Conservation (phyloP, 2,329 filamentous ascomycete species). For the Fusarium guadeloupense region DNA sequence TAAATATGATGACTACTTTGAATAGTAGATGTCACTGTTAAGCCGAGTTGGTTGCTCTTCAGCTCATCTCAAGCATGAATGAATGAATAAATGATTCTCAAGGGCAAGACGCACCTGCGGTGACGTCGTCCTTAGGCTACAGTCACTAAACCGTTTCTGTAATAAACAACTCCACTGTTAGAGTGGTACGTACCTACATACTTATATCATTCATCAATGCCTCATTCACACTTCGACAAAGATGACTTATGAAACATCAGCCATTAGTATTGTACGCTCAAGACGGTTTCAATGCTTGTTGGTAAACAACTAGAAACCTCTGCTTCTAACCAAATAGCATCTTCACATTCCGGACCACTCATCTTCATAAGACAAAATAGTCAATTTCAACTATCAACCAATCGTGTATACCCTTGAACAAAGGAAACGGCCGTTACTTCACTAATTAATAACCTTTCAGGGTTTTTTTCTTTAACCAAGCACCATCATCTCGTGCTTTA, state of each 20-base stretch:
- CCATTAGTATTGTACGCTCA: too few species aligned
- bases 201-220: neutral
- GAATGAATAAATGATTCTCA: neutral
- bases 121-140: constrained; percentile 28
- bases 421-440: constrained; percentile 29
- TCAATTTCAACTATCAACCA: constrained; percentile 37
- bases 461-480: constrained; percentile 21
- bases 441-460: constrained; percentile 25
- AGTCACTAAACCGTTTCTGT: constrained; percentile 21
- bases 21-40: neutral
- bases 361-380: neutral
- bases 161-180: neutral
- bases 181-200: neutral
- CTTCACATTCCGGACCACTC: neutral
- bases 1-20: neutral
- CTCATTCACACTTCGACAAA: neutral
- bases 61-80: neutral
- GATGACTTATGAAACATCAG: too few species aligned
- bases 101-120: constrained; percentile 1
- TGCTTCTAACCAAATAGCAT: too few species aligned
- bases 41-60: neutral
- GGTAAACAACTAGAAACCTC: too few species aligned
- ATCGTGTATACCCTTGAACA: constrained; percentile 29
- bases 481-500: constrained; percentile 17
- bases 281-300: too few species aligned